Percentiles rank a stretch among this genome's conserved stretches.
Evolutionary conservation across 768 basidiomycete genomes (phyloP).

Genomic region (Rhizopogon sp.): DNA sequence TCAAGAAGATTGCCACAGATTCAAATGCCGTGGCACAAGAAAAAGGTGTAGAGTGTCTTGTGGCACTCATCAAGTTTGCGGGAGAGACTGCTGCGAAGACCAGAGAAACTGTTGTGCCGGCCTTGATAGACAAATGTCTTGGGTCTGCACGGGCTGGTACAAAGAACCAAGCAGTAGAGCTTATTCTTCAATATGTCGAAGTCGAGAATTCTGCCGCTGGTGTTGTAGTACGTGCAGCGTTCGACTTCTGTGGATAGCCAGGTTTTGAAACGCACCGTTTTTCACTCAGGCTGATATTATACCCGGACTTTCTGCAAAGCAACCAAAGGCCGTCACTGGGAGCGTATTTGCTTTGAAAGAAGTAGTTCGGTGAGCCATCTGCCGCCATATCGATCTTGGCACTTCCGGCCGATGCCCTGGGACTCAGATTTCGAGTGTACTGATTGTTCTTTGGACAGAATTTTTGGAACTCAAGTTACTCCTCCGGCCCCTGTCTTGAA

Average conservation of each 20-base stretch:
- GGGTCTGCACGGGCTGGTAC: constrained; percentile 90
- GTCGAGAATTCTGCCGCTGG: constrained; percentile 86
- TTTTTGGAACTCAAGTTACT: constrained; percentile 73
- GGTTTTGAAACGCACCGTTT: constrained; percentile 21
- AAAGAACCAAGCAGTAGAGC: constrained; percentile 80
- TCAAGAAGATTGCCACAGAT: constrained; percentile 87
- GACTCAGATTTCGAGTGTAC: neutral
- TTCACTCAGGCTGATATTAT: constrained; percentile 63
- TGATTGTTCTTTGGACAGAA: constrained; percentile 34
- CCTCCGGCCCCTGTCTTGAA: constrained; percentile 82
- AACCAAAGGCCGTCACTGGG: constrained; percentile 89
- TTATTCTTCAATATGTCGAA: constrained; percentile 86
- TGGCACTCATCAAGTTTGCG: constrained; percentile 83
- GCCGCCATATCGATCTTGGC: neutral
- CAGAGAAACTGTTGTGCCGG: constrained; percentile 78
- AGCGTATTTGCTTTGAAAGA: constrained; percentile 77
- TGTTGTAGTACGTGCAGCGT: constrained; percentile 69
- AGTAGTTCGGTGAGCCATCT: constrained; percentile 63
- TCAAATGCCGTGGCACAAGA: constrained; percentile 97
- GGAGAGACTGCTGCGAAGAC: constrained; percentile 85
- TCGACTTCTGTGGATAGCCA: constrained; percentile 21
- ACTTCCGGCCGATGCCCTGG: neutral
- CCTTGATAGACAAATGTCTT: constrained; percentile 92
- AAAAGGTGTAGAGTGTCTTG: constrained; percentile 89
- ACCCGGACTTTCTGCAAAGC: constrained; percentile 85